Base-by-base conservation (phyloP, 202 grass and related monocot species). In the Carex sylvatica region DNA sequence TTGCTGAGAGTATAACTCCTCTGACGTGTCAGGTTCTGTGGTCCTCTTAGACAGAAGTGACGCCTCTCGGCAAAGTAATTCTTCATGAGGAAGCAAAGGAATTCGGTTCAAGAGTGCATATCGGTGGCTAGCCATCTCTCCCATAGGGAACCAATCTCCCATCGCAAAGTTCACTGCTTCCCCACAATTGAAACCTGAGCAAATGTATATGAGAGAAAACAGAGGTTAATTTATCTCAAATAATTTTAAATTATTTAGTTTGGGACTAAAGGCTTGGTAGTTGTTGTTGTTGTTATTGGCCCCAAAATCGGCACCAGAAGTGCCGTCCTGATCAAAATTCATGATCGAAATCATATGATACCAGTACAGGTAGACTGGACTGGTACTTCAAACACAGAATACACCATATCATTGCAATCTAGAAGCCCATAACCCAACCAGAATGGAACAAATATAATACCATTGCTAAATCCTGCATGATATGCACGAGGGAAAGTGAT, bases 101-200 rank as follows among this genome's bases (percentile, higher is more conserved):
- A 83, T 89, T 80, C 92, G 87, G 62, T 95, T 93, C 68, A 99
- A 70, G 68, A 90, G 80, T 23, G 91, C 89, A 5, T 99, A 99
- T 47, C 92, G 93, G 67, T 91, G 86, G 78, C 91, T 95, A 81
- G 96, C 92, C 55, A 92, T 26, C 83, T 83, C 85, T 80, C 92
- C 96, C 71, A 99, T 36, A 60, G 91, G 91, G 82, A 95, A 99
- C 96, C 96, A 98, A 63, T 99, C 89, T 11, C 89, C 88, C 65
- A 91, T 92, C 26, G 96, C 91, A 87, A 99, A 99, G 47, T 99
- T 99, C 44, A 95, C 96, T 83, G 96, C 96, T 82, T 99, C 96
- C 38, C 96, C 96, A 85, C 96, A 99, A 83, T 99, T 99, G 70
- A 99, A 99, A 65, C 96, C 96, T 99, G 78, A 30, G 59, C 47